Percentiles rank a stretch among this genome's conserved stretches.
Evolutionary conservation across 352 stramenopile genomes (phyloP).

Genomic region (Phytophthora kernoviae): DNA sequence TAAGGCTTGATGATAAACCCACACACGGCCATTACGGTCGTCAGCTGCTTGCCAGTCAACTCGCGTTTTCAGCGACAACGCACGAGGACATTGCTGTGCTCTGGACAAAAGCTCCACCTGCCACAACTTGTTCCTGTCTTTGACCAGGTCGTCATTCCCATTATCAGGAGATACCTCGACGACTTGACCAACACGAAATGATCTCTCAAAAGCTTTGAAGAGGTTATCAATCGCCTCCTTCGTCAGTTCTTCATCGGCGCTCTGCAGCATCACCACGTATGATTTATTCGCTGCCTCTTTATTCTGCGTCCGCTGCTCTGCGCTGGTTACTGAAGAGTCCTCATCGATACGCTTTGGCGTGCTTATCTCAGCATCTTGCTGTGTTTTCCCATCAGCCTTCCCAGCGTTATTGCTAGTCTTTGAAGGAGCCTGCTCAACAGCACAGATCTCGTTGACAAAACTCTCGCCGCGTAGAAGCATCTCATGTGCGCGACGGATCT

Average conservation of each 20-base stretch:
- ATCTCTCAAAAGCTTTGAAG: conserved; percentile 42
- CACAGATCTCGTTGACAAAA: conserved; percentile 52
- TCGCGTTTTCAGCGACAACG: conserved; percentile 36
- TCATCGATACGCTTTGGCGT: conserved; percentile 12
- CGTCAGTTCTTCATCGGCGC: conserved; percentile 39
- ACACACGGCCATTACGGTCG: conserved; percentile 31
- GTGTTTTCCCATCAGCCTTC: conserved; percentile 13
- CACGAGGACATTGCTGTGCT: conserved; percentile 34
- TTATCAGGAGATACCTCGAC: conserved; percentile 11
- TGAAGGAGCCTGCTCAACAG: conserved; percentile 3
- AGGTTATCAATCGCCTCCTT: conserved; percentile 35
- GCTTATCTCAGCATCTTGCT: conserved; percentile 8
- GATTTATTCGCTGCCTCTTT: conserved; percentile 27
- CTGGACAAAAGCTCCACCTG: conserved; percentile 40
- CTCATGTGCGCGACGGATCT: conserved; percentile 63
- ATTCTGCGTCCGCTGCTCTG: conserved; percentile 11
- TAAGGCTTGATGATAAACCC: conserved; percentile 53
- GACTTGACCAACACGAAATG: conserved; percentile 43
- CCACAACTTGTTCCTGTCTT: conserved; percentile 34
- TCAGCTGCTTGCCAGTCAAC: conserved; percentile 46
- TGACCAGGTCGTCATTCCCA: neutral
- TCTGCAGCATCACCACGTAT: conserved; percentile 42
- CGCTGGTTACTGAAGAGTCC: neutral
- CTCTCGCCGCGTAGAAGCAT: conserved; percentile 53
- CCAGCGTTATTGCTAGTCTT: conserved; percentile 9